Conservation (phyloP, 805 yeast genomes). For the Candida hungchunana region DNA sequence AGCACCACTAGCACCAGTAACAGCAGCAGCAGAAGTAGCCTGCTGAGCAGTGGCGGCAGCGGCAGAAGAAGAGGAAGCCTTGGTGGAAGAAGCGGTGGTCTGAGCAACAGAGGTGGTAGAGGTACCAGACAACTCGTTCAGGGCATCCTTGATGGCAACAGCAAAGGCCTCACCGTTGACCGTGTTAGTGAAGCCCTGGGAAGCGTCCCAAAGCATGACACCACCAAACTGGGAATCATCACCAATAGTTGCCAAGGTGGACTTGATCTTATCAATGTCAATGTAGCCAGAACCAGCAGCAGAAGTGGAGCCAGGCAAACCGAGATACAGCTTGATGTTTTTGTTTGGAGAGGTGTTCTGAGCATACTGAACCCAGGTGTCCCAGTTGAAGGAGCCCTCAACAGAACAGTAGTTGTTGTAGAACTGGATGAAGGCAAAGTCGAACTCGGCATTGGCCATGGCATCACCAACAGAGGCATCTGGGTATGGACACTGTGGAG, state of each 20-base stretch:
- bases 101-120: constrained; percentile 7
- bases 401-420: constrained; percentile 79
- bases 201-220: constrained; percentile 88
- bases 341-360: constrained; percentile 55
- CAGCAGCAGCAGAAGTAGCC: not conserved
- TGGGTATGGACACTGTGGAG: constrained; percentile 91
- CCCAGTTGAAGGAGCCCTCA: constrained; percentile 55
- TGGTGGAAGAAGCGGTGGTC: not conserved
- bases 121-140: constrained; percentile 26
- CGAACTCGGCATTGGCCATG: constrained; percentile 57
- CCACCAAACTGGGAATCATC: constrained; percentile 78
- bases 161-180: constrained; percentile 43
- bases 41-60: not conserved
- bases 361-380: constrained; percentile 70
- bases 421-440: constrained; percentile 82
- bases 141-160: constrained; percentile 38
- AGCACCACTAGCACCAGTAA: constrained; percentile 1
- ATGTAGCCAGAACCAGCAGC: constrained; percentile 63
- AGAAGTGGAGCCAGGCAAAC: constrained; percentile 62
- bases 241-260: constrained; percentile 67
- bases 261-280: constrained; percentile 33
- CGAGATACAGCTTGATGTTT: constrained; percentile 65
- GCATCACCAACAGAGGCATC: constrained; percentile 64
- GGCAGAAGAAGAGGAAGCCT: constrained; percentile 7
- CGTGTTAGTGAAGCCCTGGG: constrained; percentile 54